These are phyloP conservation scores for Marasmius fiardii DNA, from an alignment of 1,284 basidiomycete genomes.

Conservation along the genomic window DNA sequence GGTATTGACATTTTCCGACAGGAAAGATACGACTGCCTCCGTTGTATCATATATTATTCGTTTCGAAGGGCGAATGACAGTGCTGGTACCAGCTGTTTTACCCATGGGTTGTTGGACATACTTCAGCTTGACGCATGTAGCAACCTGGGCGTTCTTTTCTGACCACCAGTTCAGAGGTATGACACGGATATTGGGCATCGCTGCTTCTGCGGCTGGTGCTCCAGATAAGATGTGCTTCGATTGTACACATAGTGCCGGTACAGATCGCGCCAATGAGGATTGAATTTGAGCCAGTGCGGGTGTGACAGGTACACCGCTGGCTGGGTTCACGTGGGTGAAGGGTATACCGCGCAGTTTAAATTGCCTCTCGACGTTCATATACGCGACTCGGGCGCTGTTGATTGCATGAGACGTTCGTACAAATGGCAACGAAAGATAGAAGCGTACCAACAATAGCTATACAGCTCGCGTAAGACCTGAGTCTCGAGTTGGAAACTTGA, in stretches of 20 bases:
- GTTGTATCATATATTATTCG: conserved; percentile 84
- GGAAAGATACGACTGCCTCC: conserved; percentile 82
- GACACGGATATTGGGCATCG: conserved; percentile 87
- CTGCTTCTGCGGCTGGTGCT: conserved; percentile 81
- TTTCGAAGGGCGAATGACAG: conserved; percentile 74
- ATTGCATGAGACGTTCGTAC: neutral
- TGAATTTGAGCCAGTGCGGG: conserved; percentile 53
- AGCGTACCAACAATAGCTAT: conserved; percentile 76
- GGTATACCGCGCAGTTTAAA: conserved; percentile 80
- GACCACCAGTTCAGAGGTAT: conserved; percentile 92
- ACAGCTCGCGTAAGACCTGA: conserved; percentile 67
- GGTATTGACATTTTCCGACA: conserved; percentile 80
- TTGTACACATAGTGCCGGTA: conserved; percentile 81
- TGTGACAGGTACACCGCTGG: conserved; percentile 34
- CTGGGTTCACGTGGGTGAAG: conserved; percentile 72
- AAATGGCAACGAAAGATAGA: neutral
- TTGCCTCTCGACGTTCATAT: conserved; percentile 84
- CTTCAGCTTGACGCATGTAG: conserved; percentile 84
- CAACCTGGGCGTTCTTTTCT: conserved; percentile 69
- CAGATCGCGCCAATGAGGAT: conserved; percentile 66
- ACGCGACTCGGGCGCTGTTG: conserved; percentile 82
- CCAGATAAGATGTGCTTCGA: conserved; percentile 78
- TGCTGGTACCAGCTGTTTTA: conserved; percentile 56
- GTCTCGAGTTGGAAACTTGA: conserved; percentile 66
- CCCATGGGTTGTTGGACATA: conserved; percentile 83